These are phyloP conservation scores for Collybia mongolica DNA, from an alignment of 768 basidiomycete species.

Conservation along the genomic window DNA sequence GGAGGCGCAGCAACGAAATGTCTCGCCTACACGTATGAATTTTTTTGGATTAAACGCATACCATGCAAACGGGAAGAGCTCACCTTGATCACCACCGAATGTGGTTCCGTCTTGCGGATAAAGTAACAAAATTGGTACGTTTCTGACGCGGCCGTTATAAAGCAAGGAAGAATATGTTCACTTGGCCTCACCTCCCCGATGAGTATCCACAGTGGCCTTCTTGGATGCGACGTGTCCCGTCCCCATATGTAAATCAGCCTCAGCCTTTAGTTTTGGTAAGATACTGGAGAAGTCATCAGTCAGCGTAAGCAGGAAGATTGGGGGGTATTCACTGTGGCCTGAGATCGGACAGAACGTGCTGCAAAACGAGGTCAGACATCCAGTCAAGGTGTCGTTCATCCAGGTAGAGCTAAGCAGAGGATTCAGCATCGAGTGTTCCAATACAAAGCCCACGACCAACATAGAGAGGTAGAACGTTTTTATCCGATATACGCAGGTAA, in stretches of 20 bases:
- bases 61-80: conserved; percentile 4
- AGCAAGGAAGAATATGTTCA: conserved; percentile 3
- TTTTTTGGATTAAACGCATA: not conserved
- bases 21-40: conserved; percentile 28
- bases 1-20: conserved; percentile 34
- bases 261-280: conserved; percentile 61
- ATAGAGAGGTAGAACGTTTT: conserved; percentile 76
- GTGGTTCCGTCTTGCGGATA: conserved; percentile 77
- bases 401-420: conserved; percentile 47
- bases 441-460: conserved; percentile 19
- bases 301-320: conserved; percentile 11
- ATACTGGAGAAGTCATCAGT: conserved; percentile 44
- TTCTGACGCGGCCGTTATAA: conserved; percentile 39
- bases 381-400: conserved; percentile 86
- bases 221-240: conserved; percentile 44
- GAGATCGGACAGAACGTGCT: conserved; percentile 78
- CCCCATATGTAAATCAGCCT: conserved; percentile 45
- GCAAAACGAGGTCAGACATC: conserved; percentile 85
- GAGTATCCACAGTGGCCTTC: conserved; percentile 76
- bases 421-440: conserved; percentile 24
- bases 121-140: conserved; percentile 92
- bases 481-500: conserved; percentile 79
- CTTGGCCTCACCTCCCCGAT: conserved; percentile 70
- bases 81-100: conserved; percentile 83
- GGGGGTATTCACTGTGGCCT: conserved; percentile 53